Conservation (phyloP, 805 yeast species). For the Candida bentonensis region DNA sequence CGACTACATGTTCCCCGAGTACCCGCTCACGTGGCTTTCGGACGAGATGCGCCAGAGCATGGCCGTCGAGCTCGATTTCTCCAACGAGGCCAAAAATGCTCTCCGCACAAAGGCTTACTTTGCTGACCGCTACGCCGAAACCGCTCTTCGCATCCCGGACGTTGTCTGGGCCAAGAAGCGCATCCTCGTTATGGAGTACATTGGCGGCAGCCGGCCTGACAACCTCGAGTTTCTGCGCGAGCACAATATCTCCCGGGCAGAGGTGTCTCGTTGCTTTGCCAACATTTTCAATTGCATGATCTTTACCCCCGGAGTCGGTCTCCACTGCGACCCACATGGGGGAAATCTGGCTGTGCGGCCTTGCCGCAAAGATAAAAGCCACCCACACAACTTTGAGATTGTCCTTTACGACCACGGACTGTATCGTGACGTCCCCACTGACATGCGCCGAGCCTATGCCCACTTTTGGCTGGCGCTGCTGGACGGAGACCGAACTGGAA, state of each 20-base stretch:
- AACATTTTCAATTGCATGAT: conserved; percentile 93
- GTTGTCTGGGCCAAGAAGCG: conserved; percentile 54
- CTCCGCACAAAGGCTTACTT: conserved; percentile 56
- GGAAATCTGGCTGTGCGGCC: conserved; percentile 80
- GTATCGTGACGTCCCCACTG: conserved; percentile 68
- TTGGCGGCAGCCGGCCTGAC: conserved; percentile 74
- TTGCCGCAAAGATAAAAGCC: conserved; percentile 15
- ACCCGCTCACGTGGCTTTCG: conserved; percentile 89
- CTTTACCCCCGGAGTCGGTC: conserved; percentile 78
- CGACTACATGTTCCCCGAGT: conserved; percentile 77
- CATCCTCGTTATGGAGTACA: conserved; percentile 75
- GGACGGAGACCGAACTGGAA: conserved; percentile 48
- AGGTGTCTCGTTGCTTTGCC: conserved; percentile 73
- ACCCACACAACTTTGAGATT: conserved; percentile 71
- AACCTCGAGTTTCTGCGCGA: conserved; percentile 48
- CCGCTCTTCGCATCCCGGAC: conserved; percentile 72
- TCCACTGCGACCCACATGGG: conserved; percentile 98
- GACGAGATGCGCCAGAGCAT: conserved; percentile 82
- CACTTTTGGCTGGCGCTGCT: conserved; percentile 84
- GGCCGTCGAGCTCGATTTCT: conserved; percentile 81
- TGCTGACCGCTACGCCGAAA: conserved; percentile 34
- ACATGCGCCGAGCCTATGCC: conserved; percentile 70
- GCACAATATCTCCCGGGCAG: conserved; percentile 54
- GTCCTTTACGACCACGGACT: conserved; percentile 90
- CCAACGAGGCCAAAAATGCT: conserved; percentile 77